Base-by-base conservation (phyloP, 192 early-diverging fungal species). In the Coemansia sp. region DNA sequence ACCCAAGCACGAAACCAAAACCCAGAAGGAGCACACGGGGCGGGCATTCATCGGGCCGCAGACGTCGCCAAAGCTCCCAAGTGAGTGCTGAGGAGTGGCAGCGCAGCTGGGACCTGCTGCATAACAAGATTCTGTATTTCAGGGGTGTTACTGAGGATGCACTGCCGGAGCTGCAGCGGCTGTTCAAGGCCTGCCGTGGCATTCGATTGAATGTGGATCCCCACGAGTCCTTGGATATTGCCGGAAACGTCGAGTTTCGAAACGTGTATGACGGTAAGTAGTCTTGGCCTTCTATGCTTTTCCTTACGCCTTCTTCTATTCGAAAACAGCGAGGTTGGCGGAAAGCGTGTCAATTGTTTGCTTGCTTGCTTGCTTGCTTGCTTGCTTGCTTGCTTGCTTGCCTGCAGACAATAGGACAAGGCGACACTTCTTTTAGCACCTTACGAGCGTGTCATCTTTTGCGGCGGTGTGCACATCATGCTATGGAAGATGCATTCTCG, bases 181-280 rank as follows among this genome's bases (percentile, higher is more conserved):
- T 78, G 56, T 81, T 85, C 72, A 77, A 81, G 59, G 40, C 75
- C 11, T 71, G 67, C 57, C 65, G 73, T 12, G 83, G 74, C 42
- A 81, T 75, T 43, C 64, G 75, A 22, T 63, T 83, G n/a, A 83
- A 83, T 59, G 72, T 83, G 37, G 75, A 83, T 63, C 80, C 80
- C 20, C 72, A 71, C 57, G 61, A 64, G 7, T 69, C 75, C 19
- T 60, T 61, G 14, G 38, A 74, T 25, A 77, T 73, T 42, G 39
- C 71, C 1, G 84, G 84, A 2, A 74, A 76, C 42, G 84, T 85
- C 14, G 79, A 76, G 61, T 85, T 85, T 41, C 76, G 76, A 53
- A 82, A 77, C 50, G 66, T 76, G 13, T 58, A 74, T 17, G 84
- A 78, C 64, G 74, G 76, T 79, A 76, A 82, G 79, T 77, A 65